Evolutionary conservation across 495 filamentous ascomycete genomes (phyloP), one percentile per base, ranked within the genome.

Genomic region (Pyrenula massariospora): DNA sequence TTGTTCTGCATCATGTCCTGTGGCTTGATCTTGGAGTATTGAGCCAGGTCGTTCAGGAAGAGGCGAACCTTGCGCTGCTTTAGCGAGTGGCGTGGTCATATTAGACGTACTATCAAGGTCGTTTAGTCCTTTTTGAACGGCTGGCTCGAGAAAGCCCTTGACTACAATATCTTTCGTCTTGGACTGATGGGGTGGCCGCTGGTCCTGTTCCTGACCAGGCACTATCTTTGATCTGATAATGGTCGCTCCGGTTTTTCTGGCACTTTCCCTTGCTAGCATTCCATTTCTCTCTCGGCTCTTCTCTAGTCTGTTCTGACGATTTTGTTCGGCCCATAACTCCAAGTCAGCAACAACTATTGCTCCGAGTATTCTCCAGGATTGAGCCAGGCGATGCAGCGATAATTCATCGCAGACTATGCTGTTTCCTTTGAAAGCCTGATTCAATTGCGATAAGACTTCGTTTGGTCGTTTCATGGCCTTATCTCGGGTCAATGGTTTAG

Each of bases 61-160:
- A 1, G 67, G 66, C 10, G 73, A 72, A 54, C 83, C 82, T 2
- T 77, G 72, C 42, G 86, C 69, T 3, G 89, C 88, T 22, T 82
- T 78, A 3, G 83, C 89, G 48, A 92, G 73, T 1, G 89, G 89
- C 0, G 89, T 95, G 12, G 85, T 79, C 63, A 89, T 79, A 57
- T 86, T 89, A 1, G 89, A 93, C 47, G 83, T 84, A 66, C 80
- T 87, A 53, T 88, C 85, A 12, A 78, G 68, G 56, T 87, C 84
- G 42, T 73, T 61, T 2, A 65, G 60, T 54, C 59, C 59, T 59
- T 55, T 69, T 15, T 65, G 59, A 10, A 63, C 63, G 58, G 68
- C 73, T 22, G 64, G 64, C 21, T 76, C 70, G 58, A 74, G 70
- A 21, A 76, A 68, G 0, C 10, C 68, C 69, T 60, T 75, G 75